Base-by-base conservation (phyloP, 2,329 filamentous ascomycete genomes). In the Penicillium rolfsii region DNA sequence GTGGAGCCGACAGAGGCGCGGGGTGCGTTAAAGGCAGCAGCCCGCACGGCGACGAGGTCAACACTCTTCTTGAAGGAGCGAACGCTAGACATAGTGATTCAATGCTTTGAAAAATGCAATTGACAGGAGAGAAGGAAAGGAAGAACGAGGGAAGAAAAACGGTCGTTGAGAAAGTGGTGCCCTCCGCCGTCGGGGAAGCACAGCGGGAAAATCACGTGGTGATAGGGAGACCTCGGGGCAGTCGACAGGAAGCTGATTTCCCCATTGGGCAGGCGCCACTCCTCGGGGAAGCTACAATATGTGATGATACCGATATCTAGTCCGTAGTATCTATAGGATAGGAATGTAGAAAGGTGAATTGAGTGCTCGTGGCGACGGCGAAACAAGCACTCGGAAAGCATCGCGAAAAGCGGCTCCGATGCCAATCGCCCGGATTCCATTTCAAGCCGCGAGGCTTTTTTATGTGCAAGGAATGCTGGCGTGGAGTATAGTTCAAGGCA, bases 171-270 rank as follows among this genome's bases (percentile, higher is more conserved):
- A 67, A 46, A 55, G 50, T 55, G 33, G 49, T 38, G 36, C 54
- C n/a, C 60, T 59, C 58, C 63, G 55, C 62, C 62, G 58, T 66
- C 64, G 66, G 64, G 49, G 67, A 68, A 69, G 60, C 50, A 19
- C 52, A 50, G 40, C 74, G 74, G 74, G 43, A 76, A 77, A 77
- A 66, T 77, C 74, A 77, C 73, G 71, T 77, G 73, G 24, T 28
- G 74, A 77, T 77, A 77, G 70, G 72, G 35, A 61, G 65, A 60
- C 58, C 64, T 24, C 45, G 45, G 45, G 24, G 16, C 6, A 28
- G 5, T 30, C 26, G 7, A 11, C 4, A 14, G 19, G 2, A 22
- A 65, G 68, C 63, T 62, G 22, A 24, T 65, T 63, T 57, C 57
- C 63, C 58, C 46, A 62, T 61, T 56, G 26, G 57, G 56, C 8